Evolutionary conservation across 805 yeast species (phyloP).

Genomic region (Metschnikowia cerradonensis): DNA sequence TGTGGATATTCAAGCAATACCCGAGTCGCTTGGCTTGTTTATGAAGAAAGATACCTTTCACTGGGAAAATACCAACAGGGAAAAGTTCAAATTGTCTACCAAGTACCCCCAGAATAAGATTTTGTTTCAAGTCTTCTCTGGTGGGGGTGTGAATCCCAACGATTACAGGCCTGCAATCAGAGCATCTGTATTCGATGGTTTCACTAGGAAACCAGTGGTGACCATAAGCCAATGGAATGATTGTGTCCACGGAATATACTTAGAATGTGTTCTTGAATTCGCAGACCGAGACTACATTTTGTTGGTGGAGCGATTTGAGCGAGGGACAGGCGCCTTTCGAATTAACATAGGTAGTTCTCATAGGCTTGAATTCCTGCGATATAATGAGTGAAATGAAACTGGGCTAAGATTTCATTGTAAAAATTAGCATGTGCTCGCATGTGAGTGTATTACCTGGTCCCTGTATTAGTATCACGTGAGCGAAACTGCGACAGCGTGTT

Average conservation of each 20-base stretch:
- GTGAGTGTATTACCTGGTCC: neutral
- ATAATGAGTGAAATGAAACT: neutral
- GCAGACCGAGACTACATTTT: slow-evolving; percentile 33
- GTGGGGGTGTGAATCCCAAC: slow-evolving; percentile 6
- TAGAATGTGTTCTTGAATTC: slow-evolving; percentile 24
- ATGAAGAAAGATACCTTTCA: slow-evolving; percentile 19
- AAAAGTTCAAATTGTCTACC: slow-evolving; percentile 27
- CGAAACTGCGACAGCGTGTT: slow-evolving; percentile 4
- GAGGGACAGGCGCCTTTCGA: slow-evolving; percentile 37
- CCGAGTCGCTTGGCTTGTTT: slow-evolving; percentile 35
- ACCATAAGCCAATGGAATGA: slow-evolving; percentile 40
- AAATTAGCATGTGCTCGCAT: neutral
- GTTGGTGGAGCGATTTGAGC: slow-evolving; percentile 48
- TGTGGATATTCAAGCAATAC: slow-evolving; percentile 15
- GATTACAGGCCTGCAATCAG: slow-evolving; percentile 44
- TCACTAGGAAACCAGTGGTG: slow-evolving; percentile 25
- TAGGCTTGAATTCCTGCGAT: neutral
- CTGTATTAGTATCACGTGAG: slow-evolving; percentile 1
- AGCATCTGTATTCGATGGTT: slow-evolving; percentile 39
- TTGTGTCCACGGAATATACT: slow-evolving; percentile 42
- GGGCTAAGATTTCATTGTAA: neutral
- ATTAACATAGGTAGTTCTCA: slow-evolving; percentile 35
- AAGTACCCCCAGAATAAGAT: slow-evolving; percentile 20
- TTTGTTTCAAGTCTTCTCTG: slow-evolving; percentile 26
- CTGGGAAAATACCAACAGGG: slow-evolving; percentile 42